Evolutionary conservation across 2,329 filamentous ascomycete species (phyloP), one percentile per base, ranked within the genome.

Genomic region (Elsinoe australis): DNA sequence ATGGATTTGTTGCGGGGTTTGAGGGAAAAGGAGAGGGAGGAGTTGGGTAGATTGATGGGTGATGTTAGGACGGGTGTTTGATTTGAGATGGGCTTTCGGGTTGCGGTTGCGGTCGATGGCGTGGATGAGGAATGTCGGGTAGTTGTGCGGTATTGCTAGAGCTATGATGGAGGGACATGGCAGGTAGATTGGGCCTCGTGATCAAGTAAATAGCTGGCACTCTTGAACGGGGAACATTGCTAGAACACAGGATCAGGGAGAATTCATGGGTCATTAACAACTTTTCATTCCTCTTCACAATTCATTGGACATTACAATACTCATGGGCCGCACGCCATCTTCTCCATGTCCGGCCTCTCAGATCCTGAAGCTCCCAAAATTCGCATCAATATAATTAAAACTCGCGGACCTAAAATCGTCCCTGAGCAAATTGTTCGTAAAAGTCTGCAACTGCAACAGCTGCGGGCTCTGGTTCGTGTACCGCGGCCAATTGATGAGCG

Each of bases 331-430:
- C 7, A 29, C 26, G 7, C 26, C 12, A 6, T 29, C 26, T 26
- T 4, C 17, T 22, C 3, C 19, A 1, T 18, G 12, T 15, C 21
- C 18, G n/a, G 6, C 10, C 4, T 14, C 49, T 54, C 49, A 53
- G 21, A 56, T 45, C 52, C 54, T 52, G 29, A 58, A 58, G 7
- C 48, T 32, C 17, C 17, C 36, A 44, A 49, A 45, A 49, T 61
- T 60, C 3, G 35, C 51, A 39, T 56, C 53, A 39, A 78, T 49
- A 49, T 66, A 71, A 0, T 70, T 55, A 56, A 66, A 73, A 1
- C 64, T 64, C 33, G 68, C 67, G 5, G 60, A 49, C 36, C 75
- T 64, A 53, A 78, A 78, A 51, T 70, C 57, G 63, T 79, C 76
- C 8, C 58, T 56, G 2, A 76, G 54, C 19, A 73, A 53, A 9